Evolutionary conservation across 805 yeast genomes (phyloP).

Genomic region (Metschnikowia santaceciliae): DNA sequence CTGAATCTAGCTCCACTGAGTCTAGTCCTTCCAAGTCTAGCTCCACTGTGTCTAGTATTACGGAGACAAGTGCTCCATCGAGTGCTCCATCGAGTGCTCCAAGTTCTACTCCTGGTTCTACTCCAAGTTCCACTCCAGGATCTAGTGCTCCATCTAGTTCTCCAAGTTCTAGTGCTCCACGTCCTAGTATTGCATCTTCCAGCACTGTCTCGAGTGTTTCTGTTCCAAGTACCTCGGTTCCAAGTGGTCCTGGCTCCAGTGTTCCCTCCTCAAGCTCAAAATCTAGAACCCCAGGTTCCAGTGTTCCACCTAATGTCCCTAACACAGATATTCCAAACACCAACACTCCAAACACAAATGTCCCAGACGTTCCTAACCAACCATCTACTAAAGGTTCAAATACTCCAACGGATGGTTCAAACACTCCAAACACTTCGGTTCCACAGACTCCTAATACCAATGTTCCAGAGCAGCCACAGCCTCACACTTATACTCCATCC

Average conservation of each 20-base stretch:
- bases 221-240: too few relatives aligned
- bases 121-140: too few relatives aligned
- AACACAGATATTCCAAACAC: not conserved
- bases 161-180: not conserved
- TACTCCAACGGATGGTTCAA: not conserved
- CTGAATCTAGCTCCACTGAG: too few relatives aligned
- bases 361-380: not conserved
- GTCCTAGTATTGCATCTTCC: not conserved
- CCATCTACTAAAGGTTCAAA: not conserved
- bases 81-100: not conserved
- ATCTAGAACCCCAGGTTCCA: not conserved
- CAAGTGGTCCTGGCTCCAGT: not conserved
- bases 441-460: not conserved
- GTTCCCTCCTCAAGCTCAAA: not conserved
- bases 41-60: not conserved
- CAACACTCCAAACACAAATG: too few relatives aligned
- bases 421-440: not conserved
- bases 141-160: not conserved
- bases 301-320: not conserved
- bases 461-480: not conserved
- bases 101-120: too few relatives aligned
- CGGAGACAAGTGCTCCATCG: not conserved
- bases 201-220: not conserved
- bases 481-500: not conserved
- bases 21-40: too few relatives aligned